These are phyloP conservation scores for Emmonsiellopsis sp. DNA, from an alignment of 2,329 filamentous ascomycete species.

Conservation along the genomic window DNA sequence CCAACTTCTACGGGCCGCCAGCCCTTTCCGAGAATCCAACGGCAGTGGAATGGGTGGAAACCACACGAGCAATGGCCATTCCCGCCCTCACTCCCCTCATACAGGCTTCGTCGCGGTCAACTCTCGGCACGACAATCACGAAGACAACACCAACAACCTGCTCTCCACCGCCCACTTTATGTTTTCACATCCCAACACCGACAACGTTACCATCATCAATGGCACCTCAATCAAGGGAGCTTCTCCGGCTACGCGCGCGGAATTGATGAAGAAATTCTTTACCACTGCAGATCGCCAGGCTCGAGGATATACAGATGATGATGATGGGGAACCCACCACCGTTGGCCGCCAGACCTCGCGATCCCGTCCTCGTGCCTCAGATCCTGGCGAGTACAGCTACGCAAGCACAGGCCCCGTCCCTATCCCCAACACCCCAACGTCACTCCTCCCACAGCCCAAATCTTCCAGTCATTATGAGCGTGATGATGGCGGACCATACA, in stretches of 20 bases:
- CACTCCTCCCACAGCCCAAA: constrained; percentile 41
- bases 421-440: constrained; percentile 47
- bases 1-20: constrained; percentile 25
- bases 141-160: constrained; percentile 27
- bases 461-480: constrained; percentile 39
- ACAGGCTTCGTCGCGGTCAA: constrained; percentile 54
- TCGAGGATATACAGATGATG: constrained; percentile 25
- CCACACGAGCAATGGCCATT: constrained; percentile 18
- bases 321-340: constrained; percentile 18
- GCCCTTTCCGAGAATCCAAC: constrained; percentile 31
- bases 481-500: constrained; percentile 51
- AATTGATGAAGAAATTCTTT: constrained; percentile 55
- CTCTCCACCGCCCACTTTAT: constrained; percentile 27
- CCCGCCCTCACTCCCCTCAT: constrained; percentile 37
- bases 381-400: constrained; percentile 32
- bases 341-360: constrained; percentile 21
- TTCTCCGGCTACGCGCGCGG: constrained; percentile 48
- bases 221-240: constrained; percentile 43
- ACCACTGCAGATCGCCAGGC: constrained; percentile 48
- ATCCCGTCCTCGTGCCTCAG: constrained; percentile 24
- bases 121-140: constrained; percentile 33
- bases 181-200: constrained; percentile 33
- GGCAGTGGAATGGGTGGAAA: constrained; percentile 19
- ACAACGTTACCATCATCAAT: constrained; percentile 42
- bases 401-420: constrained; percentile 35